Base-by-base conservation (phyloP, 805 yeast species). In the Wickerhamomyces mucosus region DNA sequence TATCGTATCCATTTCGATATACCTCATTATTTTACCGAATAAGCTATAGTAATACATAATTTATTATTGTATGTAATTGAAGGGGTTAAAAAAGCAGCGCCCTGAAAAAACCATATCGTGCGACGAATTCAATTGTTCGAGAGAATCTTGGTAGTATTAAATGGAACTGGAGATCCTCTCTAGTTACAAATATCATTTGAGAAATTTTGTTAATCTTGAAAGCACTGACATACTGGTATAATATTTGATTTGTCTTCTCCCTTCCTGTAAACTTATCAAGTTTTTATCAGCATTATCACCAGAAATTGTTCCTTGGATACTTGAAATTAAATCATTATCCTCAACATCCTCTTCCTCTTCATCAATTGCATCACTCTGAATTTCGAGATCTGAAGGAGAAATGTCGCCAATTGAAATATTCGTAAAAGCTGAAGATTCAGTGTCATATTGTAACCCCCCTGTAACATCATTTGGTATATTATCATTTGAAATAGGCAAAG, bases 181-280 rank as follows among this genome's bases (percentile, higher is more conserved):
- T 26, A 9, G 11, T 15, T 13, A 12, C 13, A 6, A 11, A 19
- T 11, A 5, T 42, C 33, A 46, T 23, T 46, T 48, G 38, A 48
- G 46, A 32, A 37, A 43, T 28, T 37, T 40, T 3, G 50, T 46
- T 34, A 48, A 45, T 26, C 41, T 42, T n/a, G 39, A 36, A 19
- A 48, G 30, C 12, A 48, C 18, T 4, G 51, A 46, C 51, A 46
- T 44, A 12, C 49, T 41, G 12, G 43, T 34, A 29, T 38, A 43
- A 18, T 48, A 47, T 14, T 45, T 32, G 14, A 36, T 34, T 29
- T 43, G 45, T n/a, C 50, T 27, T 18, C 34, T 37, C 4, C 44
- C 47, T 28, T 43, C 44, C 21, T 37, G 42, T 19, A 39, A 29
- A 24, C 31, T 37, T 14, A 38, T 41, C 8, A 43, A 15, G 18